Evolutionary conservation across 176 grass and related monocot genomes (phyloP), one percentile per base, ranked within the genome.

Genomic region (Olyra latifolia): DNA sequence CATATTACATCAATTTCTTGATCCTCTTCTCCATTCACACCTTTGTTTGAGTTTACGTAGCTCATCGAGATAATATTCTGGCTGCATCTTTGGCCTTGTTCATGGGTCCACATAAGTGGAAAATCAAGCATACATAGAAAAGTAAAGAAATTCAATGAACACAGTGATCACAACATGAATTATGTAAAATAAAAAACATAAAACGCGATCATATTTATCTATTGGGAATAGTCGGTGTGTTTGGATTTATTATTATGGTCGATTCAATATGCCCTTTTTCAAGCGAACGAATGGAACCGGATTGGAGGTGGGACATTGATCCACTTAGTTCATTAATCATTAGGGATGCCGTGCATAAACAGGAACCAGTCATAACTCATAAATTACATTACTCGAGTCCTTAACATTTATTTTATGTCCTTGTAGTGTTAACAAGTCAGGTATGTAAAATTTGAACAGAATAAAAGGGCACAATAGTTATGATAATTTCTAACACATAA

Each of bases 1-100:
- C 95, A 98, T 80, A 98, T 91, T 57, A 60, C 5, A 77, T 93
- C 92, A 74, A 50, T 69, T 79, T 85, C 65, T 64, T 79, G 49
- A 7, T 59, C 58, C 66, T 75, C 47, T 40, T 77, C 83, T 83
- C 40, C 65, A 29, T 66, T 76, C 15, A 61, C 75, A 83, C 73
- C 28, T n/a, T n/a, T 83, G 71, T 66, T 91, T 84, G 62, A 98
- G 74, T 86, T 95, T 98, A 81, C 95, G 78, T 81, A 98, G 72
- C 79, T 98, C 96, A 77, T 93, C 85, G 90, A 89, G 72, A 98
- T 85, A 67, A 98, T 93, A 64, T 81, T 62, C 83, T 86, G 53
- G 95, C 83, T 46, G 81, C 82, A 78, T 87, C 89, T 81, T 91
- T 78, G 42, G 76, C 77, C 28, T 86, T 87, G 59, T 87, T 83